A percentile compares a stretch with the other conserved stretches of the same genome.
Conservation (phyloP, 441 rosid genomes). For the Pelargonium fulgidum region DNA sequence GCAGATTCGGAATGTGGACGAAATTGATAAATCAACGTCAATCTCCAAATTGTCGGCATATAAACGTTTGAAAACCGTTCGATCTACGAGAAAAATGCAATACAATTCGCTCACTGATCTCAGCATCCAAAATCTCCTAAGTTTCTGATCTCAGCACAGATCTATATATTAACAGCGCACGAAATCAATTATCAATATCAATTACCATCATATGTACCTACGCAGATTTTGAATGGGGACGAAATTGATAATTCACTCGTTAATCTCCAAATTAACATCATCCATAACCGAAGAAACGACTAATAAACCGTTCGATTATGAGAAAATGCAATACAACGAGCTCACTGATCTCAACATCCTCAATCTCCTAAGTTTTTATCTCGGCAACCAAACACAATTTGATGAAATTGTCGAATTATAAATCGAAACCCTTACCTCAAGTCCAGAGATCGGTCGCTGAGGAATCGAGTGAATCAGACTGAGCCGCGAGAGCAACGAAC, state of each 20-base stretch:
- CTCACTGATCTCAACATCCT: background rate
- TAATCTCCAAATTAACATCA: background rate
- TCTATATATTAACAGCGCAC: too few species aligned
- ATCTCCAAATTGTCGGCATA: too few species aligned
- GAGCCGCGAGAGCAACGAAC: background rate
- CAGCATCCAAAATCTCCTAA: too few species aligned
- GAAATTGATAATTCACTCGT: background rate
- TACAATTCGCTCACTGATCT: too few species aligned
- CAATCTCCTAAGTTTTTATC: background rate
- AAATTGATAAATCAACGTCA: too few species aligned
- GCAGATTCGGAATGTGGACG: too few species aligned
- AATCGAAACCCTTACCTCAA: slow-evolving; percentile 1
- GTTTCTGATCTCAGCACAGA: too few species aligned
- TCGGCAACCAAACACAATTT: background rate
- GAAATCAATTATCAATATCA: too few species aligned
- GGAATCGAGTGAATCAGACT: background rate
- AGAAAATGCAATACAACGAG: background rate
- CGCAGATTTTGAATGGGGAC: background rate
- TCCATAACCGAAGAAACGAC: background rate
- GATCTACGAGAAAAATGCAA: too few species aligned
- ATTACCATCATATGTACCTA: background rate
- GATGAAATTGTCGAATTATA: background rate
- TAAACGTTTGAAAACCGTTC: too few species aligned
- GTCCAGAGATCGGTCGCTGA: slow-evolving; percentile 1
- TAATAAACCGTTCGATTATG: background rate